These are phyloP conservation scores for Neonectria ditissima DNA, from an alignment of 2,329 filamentous ascomycete genomes.

Conservation along the genomic window DNA sequence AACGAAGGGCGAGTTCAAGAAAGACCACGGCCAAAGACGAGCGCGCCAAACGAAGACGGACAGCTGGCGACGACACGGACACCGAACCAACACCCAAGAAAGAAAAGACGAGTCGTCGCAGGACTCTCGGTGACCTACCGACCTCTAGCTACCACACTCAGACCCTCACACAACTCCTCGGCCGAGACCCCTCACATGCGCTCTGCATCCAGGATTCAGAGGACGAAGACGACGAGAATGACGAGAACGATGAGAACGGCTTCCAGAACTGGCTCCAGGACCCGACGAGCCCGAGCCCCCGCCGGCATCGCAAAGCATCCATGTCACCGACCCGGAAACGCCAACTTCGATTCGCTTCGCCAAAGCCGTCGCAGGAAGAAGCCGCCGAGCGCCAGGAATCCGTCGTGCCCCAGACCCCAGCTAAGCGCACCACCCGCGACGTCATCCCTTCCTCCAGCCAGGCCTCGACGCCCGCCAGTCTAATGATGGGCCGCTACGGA, in stretches of 20 bases:
- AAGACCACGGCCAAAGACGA: constrained; percentile 28
- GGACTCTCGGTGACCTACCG: constrained; percentile 48
- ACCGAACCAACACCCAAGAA: constrained; percentile 33
- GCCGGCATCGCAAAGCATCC: constrained; percentile 21
- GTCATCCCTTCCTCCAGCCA: constrained; percentile 59
- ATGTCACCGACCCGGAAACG: constrained; percentile 29
- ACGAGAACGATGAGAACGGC: constrained; percentile 36
- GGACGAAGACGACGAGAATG: constrained; percentile 46
- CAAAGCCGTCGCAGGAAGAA: constrained; percentile 21
- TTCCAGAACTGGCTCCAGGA: constrained; percentile 52
- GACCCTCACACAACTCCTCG: constrained; percentile 56
- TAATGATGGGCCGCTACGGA: constrained; percentile 55
- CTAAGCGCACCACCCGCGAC: constrained; percentile 44
- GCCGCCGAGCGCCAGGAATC: constrained; percentile 46
- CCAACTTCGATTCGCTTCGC: constrained; percentile 35
- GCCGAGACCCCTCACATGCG: constrained; percentile 31
- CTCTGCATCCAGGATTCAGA: constrained; percentile 54
- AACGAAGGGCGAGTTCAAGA: constrained; percentile 32
- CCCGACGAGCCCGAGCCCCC: constrained; percentile 44
- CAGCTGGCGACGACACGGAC: constrained; percentile 42
- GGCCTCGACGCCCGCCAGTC: constrained; percentile 54
- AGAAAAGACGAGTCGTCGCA: constrained; percentile 41
- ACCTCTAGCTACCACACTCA: constrained; percentile 55
- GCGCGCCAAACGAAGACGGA: constrained; percentile 45
- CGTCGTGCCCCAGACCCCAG: constrained; percentile 58